phyloP scores from a whole-genome alignment of 441 rosid genomes.

The Metrosideros polymorpha region DNA sequence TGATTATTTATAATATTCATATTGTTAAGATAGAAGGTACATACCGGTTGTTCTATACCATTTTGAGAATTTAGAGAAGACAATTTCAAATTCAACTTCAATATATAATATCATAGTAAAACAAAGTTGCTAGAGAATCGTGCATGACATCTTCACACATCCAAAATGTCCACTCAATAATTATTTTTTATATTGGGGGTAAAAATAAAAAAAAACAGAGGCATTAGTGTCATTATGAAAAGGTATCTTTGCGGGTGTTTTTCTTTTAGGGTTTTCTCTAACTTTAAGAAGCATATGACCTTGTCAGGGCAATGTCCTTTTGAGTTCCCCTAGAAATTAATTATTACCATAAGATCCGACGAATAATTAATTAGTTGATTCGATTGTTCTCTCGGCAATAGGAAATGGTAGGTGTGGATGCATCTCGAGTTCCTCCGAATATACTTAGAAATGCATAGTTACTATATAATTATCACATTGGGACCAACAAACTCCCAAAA shows the following conservation, averaged over 20 bases:
- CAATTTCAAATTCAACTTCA: neutral
- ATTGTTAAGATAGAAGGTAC: neutral
- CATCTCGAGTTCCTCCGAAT: neutral
- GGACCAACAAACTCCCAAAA: neutral
- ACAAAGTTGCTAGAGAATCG: neutral
- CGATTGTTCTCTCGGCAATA: neutral
- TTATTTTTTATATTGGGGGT: slow-evolving; percentile 9
- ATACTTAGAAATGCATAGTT: neutral
- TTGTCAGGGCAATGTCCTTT: slow-evolving; percentile 17
- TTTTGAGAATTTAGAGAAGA: neutral
- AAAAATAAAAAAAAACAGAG: slow-evolving; percentile 15
- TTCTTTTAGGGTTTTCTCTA: slow-evolving; percentile 12
- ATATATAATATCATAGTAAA: neutral
- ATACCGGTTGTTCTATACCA: neutral
- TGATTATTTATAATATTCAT: neutral
- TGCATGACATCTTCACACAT: neutral
- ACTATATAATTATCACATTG: neutral
- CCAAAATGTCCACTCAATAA: neutral
- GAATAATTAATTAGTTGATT: neutral
- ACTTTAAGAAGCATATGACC: slow-evolving; percentile 35
- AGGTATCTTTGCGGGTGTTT: slow-evolving; percentile 3
- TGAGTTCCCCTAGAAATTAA: slow-evolving; percentile 7
- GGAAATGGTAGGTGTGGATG: neutral
- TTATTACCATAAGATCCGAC: neutral
- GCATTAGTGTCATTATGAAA: slow-evolving; percentile 31